Evolutionary conservation across 108 stramenopile genomes (phyloP), one percentile per base, ranked within the genome.

Genomic region (Nitzschia palea): DNA sequence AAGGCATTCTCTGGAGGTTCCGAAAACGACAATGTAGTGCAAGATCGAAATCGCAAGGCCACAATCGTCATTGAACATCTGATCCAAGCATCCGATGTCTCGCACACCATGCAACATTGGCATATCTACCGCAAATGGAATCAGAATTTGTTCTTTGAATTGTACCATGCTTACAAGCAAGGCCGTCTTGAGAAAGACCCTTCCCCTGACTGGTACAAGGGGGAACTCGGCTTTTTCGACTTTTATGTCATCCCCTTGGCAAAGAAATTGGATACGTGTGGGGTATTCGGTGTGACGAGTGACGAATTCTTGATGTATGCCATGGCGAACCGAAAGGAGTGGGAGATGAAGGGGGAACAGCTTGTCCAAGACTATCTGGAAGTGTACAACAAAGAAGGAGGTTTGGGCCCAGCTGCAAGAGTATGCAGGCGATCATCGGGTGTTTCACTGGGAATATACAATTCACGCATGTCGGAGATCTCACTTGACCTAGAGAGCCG

Each of bases 241-340:
- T 50, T 70, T 30, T 84, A 84, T 47, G 35, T 84, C 8, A 68
- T 84, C 27, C 83, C 83, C 14, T 68, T 84, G 51, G 77, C 83
- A 27, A 77, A 71, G 44, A 85, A 80, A 47, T 57, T 85, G 75
- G 31, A 78, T 2, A 53, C 65, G n/a, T 79, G 77, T 35, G 78
- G 80, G 4, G 75, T 78, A 42, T 85, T 85, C 63, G 80, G 80
- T 8, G 80, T 76, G 17, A 37, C 59, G 10, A 68, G 77, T 26
- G 73, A 75, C 12, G 74, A 70, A 52, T 84, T 58, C 55, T 26
- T 76, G 25, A 73, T 69, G 10, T 79, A 83, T 61, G 79, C 79
- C 20, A 29, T 52, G 25, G 63, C 40, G 22, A 79, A 78, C 65
- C 70, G 78, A 66, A 67, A 60, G 26, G 37, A 40, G 37, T 40